Conservation (phyloP, 2,329 filamentous ascomycete species). For the Cytospora piceae region DNA sequence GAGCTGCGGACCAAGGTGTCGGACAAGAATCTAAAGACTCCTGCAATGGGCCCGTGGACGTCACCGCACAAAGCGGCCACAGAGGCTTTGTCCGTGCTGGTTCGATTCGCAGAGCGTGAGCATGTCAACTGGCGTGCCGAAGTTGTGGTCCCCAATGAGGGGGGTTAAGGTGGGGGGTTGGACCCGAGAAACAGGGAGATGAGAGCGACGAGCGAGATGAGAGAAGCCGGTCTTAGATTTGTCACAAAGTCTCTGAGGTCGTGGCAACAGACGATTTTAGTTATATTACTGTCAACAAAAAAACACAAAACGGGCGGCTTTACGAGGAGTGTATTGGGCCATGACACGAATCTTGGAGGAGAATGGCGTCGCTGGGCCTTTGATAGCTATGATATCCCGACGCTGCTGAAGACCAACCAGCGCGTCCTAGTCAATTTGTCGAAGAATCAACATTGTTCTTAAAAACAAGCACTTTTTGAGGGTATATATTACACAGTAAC, state of each 20-base stretch:
- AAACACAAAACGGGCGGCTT: neutral
- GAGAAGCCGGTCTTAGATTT: neutral
- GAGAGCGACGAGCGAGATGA: neutral
- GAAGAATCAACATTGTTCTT: constrained; percentile 17
- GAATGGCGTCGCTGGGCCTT: constrained; percentile 16
- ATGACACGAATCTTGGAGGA: constrained; percentile 3
- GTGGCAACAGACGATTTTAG: neutral
- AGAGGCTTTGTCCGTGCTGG: constrained; percentile 45
- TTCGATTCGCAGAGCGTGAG: constrained; percentile 50
- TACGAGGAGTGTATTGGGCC: neutral
- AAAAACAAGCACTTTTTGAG: neutral
- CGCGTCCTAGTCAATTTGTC: constrained; percentile 22
- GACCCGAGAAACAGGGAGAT: neutral
- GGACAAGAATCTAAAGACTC: constrained; percentile 36
- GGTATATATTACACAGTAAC: too few relatives aligned
- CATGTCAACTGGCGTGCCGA: constrained; percentile 51
- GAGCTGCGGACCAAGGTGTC: constrained; percentile 37
- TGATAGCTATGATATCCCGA: constrained; percentile 29
- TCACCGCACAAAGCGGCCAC: constrained; percentile 49
- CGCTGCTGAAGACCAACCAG: constrained; percentile 25
- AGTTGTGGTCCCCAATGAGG: constrained; percentile 34
- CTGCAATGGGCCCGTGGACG: constrained; percentile 47
- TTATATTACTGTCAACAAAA: constrained; percentile 4
- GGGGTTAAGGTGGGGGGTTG: neutral
- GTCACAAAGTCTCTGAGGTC: neutral